Base-by-base conservation (phyloP, 2,329 filamentous ascomycete species). In the Phoma sp. region DNA sequence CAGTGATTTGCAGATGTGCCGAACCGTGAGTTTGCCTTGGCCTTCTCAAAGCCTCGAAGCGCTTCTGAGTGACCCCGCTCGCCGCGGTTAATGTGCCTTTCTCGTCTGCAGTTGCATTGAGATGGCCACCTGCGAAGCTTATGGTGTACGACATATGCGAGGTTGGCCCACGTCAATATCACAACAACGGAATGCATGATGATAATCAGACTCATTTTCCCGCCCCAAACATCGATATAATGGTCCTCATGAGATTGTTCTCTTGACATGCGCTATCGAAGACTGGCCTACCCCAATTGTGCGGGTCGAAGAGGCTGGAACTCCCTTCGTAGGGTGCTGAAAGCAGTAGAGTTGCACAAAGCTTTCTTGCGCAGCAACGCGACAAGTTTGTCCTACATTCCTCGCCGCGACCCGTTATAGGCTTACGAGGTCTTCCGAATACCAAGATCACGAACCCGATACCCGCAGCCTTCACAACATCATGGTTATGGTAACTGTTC, bases 381-480 rank as follows among this genome's bases (percentile, higher is more conserved):
- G 47, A 52, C 37, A 38, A 47, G 32, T 32, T n/a, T 47, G 53
- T 56, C 47, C 43, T 23, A 56, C 53, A 56, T 56, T 56, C 53
- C 53, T 43, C 29, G 38, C 38, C 42, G 36, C 35, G 22, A 27
- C 14, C 33, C 53, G 47, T 44, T 47, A 40, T 43, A 47, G 33
- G 47, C 52, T 55, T 36, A 44, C 43, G 47, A 55, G 8, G 33
- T 23, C 18, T 42, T 38, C 52, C 52, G 46, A 46, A 8, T 23
- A 55, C 41, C 46, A 55, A 37, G 42, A 18, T 33, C 23, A 7
- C 27, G 36, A 38, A 50, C 46, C 46, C 52, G 47, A 36, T 27
- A 24, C 25, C 11, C 18, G 51, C 29, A n/a, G 45, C 35, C 39
- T 25, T 18, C 29, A 45, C 29, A 40, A 23, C 40, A 41, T 10